Percentiles rank a stretch among this genome's conserved stretches.
These are phyloP conservation scores for Geranium rotundifolium DNA, from an alignment of 345 rosid species.

Conservation along the genomic window DNA sequence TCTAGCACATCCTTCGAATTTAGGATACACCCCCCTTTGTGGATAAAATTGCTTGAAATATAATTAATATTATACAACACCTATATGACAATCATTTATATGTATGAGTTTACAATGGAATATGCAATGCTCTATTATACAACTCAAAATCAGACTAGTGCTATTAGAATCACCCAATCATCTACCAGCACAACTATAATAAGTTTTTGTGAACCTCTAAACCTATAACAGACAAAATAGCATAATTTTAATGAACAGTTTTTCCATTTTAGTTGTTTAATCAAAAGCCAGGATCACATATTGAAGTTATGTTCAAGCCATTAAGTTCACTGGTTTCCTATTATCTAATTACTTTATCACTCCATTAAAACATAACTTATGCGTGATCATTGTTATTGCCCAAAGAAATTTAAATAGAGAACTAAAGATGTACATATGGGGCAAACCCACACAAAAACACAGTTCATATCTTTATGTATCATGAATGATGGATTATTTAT, in stretches of 20 bases:
- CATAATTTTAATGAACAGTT: not conserved
- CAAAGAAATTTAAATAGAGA: no score
- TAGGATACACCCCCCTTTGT: no score
- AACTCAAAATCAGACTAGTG: not conserved
- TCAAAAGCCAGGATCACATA: not conserved
- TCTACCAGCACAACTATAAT: not conserved
- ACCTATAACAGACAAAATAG: no score
- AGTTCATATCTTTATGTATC: not conserved
- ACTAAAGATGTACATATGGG: no score
- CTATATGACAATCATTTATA: not conserved
- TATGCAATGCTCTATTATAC: no score
- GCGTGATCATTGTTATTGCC: no score
- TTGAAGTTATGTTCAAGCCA: not conserved
- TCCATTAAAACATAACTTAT: not conserved
- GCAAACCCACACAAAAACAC: no score
- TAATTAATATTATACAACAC: no score
- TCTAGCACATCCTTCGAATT: not conserved
- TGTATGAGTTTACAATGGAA: no score
- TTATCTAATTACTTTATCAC: not conserved
- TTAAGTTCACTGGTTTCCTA: not conserved
- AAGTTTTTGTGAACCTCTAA: no score
- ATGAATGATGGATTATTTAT: not conserved
- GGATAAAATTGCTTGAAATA: not conserved
- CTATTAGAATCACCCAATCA: not conserved
- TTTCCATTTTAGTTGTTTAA: not conserved